Percentiles rank a stretch among this genome's conserved stretches.
phyloP scores from a whole-genome alignment of 1,284 basidiomycete genomes.

The Ceraceosorus bombacis region DNA sequence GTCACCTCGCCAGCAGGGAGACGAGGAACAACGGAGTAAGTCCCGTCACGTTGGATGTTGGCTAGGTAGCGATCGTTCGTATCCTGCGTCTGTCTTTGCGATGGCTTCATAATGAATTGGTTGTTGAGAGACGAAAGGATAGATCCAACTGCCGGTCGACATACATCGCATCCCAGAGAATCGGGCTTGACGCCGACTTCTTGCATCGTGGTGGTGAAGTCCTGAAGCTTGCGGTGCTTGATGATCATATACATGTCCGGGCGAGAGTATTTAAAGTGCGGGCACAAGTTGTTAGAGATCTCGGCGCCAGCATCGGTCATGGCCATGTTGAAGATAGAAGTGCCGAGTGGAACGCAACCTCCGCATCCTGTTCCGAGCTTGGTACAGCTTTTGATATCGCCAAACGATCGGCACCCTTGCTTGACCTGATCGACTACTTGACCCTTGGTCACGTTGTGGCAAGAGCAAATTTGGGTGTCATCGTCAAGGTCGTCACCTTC shows the following conservation, averaged over 20 bases:
- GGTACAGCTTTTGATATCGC: conserved; percentile 61
- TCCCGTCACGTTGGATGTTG: conserved; percentile 68
- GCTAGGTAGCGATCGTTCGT: conserved; percentile 63
- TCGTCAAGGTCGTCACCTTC: conserved; percentile 64
- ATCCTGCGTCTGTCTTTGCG: conserved; percentile 65
- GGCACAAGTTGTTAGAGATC: conserved; percentile 61
- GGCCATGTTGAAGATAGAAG: conserved; percentile 59
- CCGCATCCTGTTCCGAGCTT: conserved; percentile 67
- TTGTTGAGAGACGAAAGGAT: conserved; percentile 65
- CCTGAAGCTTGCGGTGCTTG: conserved; percentile 61
- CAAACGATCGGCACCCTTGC: conserved; percentile 54
- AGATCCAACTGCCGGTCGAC: conserved; percentile 63
- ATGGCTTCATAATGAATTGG: conserved; percentile 61
- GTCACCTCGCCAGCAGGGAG: conserved; percentile 64
- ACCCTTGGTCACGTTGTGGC: conserved; percentile 65
- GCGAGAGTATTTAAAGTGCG: conserved; percentile 64
- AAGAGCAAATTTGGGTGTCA: conserved; percentile 64
- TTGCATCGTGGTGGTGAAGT: conserved; percentile 58
- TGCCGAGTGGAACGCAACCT: conserved; percentile 61
- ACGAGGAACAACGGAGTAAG: conserved; percentile 67
- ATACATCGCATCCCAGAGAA: conserved; percentile 64
- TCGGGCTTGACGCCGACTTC: conserved; percentile 55
- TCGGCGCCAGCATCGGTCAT: conserved; percentile 64
- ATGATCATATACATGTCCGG: conserved; percentile 64
- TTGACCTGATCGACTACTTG: conserved; percentile 57